Conservation (phyloP, 1,284 basidiomycete species). For the Naganishia cerealis region DNA sequence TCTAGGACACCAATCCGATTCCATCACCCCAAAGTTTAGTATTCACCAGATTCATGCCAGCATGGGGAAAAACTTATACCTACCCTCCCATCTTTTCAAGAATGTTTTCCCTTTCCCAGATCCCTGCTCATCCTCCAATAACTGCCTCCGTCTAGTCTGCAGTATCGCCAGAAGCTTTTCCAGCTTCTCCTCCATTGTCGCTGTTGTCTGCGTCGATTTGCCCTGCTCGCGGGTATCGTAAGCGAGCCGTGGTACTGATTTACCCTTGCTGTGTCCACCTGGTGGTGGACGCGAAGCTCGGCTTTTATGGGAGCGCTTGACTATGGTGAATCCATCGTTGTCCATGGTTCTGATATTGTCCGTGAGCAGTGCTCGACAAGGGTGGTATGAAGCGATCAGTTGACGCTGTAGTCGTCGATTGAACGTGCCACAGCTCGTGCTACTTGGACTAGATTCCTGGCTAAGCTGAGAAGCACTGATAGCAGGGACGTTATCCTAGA, state of each 20-base stretch:
- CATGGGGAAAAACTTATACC: background rate
- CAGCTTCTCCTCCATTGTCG: constrained; percentile 11
- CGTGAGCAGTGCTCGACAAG: background rate
- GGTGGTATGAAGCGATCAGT: background rate
- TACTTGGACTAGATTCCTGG: no score
- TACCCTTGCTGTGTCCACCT: background rate
- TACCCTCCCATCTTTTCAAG: constrained; percentile 17
- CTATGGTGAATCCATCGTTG: constrained; percentile 16
- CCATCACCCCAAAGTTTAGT: background rate
- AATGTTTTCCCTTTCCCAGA: constrained; percentile 11
- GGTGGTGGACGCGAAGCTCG: background rate
- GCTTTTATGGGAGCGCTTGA: background rate
- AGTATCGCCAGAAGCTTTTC: constrained; percentile 18
- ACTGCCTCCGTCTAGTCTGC: constrained; percentile 13
- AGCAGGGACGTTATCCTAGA: no score
- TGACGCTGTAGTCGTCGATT: no score
- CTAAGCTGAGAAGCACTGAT: no score
- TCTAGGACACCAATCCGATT: background rate
- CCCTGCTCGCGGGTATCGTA: background rate
- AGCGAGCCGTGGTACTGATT: background rate
- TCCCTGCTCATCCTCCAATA: background rate
- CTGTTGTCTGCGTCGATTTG: background rate
- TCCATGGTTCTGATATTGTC: constrained; percentile 4
- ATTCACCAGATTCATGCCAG: background rate
- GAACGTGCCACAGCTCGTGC: no score